phyloP scores from a whole-genome alignment of 345 rosid species.

The Abelmoschus esculentus region DNA sequence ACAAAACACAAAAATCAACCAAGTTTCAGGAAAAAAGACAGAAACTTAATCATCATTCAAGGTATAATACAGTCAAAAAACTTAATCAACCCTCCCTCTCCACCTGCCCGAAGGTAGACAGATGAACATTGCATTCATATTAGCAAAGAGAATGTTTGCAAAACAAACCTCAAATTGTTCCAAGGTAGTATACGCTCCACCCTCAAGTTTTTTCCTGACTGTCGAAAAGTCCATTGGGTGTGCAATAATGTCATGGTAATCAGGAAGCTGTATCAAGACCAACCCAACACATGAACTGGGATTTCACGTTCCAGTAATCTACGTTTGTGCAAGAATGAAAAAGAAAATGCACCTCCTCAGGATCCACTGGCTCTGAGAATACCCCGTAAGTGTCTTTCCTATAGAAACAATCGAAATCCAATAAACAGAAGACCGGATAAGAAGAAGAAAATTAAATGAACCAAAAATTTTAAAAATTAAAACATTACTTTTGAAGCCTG shows the following conservation, averaged over 20 bases:
- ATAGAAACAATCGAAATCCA: conserved; percentile 19
- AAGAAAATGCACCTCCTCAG: conserved; percentile 50
- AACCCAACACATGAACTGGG: conserved; percentile 6
- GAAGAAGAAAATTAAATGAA: conserved; percentile 14
- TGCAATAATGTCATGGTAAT: conserved; percentile 72
- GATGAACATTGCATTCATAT: not conserved
- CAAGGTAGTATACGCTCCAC: conserved; percentile 56
- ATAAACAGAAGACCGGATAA: conserved; percentile 29
- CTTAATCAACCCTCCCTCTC: not conserved
- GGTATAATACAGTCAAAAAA: not conserved
- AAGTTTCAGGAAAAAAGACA: not conserved
- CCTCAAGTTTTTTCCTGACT: conserved; percentile 60
- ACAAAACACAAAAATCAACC: not conserved
- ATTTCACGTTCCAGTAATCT: not conserved
- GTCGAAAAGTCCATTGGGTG: conserved; percentile 90
- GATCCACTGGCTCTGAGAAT: conserved; percentile 90
- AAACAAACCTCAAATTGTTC: conserved; percentile 80
- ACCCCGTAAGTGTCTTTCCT: conserved; percentile 97
- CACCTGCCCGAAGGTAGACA: not conserved
- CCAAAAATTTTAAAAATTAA: conserved; percentile 10
- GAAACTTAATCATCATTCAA: not conserved
- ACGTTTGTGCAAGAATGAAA: conserved; percentile 8
- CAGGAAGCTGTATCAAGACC: conserved; percentile 74
- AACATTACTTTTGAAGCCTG: conserved; percentile 89
- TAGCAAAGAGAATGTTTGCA: not conserved